A percentile compares a stretch with the other conserved stretches of the same genome.
Evolutionary conservation across 192 early-diverging fungal genomes (phyloP).

Genomic region (Diversispora epigaea): DNA sequence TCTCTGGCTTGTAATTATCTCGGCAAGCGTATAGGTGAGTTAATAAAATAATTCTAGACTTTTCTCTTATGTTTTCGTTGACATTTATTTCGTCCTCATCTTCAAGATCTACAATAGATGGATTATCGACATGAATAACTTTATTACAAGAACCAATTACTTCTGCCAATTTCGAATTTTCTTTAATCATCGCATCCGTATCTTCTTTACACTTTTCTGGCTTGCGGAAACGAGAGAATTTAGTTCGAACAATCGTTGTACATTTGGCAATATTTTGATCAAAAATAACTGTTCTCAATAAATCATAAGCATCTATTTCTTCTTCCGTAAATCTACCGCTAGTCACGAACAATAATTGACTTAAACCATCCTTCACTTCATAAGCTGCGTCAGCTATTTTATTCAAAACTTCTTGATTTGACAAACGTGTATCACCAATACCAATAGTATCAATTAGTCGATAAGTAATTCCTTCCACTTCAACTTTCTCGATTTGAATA

Average conservation of each 20-base stretch:
- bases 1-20: too few relatives aligned
- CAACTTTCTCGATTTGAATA: constrained; percentile 10
- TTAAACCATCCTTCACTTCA: not conserved
- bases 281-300: constrained; percentile 18
- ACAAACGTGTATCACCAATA: constrained; percentile 11
- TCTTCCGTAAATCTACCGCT: not conserved
- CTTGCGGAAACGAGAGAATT: not conserved
- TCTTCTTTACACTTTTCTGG: not conserved
- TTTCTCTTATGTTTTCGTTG: too few relatives aligned
- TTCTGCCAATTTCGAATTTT: not conserved
- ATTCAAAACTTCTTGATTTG: not conserved
- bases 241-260: constrained; percentile 21
- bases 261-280: not conserved
- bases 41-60: too few relatives aligned
- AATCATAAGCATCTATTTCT: constrained; percentile 1
- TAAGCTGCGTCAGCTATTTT: constrained; percentile 1
- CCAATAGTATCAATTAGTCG: constrained; percentile 21
- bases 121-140: constrained; percentile 16
- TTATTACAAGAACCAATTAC: not conserved
- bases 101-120: too few relatives aligned
- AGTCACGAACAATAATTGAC: constrained; percentile 14
- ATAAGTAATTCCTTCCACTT: not conserved
- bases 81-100: too few relatives aligned
- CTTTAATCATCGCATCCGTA: not conserved
- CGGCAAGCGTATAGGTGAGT: too few relatives aligned